phyloP scores from a whole-genome alignment of 305 asterid species.

The Rubia tinctorum region DNA sequence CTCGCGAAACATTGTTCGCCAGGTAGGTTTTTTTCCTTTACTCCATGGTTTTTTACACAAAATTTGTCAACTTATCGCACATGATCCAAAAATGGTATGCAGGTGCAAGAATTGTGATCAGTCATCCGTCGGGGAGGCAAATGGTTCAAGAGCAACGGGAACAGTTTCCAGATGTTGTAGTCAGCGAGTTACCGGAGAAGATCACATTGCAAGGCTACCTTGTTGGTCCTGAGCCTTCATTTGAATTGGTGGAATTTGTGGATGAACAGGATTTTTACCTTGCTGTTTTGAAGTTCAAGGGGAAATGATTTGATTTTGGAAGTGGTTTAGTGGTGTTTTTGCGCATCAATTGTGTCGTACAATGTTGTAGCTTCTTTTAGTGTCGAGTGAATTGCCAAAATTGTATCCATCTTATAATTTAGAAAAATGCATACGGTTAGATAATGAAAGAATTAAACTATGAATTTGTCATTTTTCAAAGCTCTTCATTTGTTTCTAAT shows the following conservation, averaged over 20 bases:
- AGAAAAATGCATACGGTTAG: too few species aligned
- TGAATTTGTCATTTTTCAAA: too few species aligned
- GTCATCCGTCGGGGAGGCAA: slow-evolving; percentile 70
- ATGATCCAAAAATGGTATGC: slow-evolving; percentile 7
- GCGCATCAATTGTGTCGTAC: not conserved
- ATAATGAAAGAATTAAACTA: too few species aligned
- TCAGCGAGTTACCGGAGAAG: slow-evolving; percentile 59
- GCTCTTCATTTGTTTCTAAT: too few species aligned
- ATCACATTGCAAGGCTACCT: slow-evolving; percentile 24
- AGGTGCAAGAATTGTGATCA: slow-evolving; percentile 87
- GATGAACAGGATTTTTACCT: slow-evolving; percentile 71
- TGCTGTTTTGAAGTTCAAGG: slow-evolving; percentile 50
- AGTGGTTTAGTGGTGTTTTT: not conserved
- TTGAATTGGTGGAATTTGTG: slow-evolving; percentile 49
- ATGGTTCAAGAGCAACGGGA: slow-evolving; percentile 49
- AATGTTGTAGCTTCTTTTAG: not conserved
- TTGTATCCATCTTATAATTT: too few species aligned
- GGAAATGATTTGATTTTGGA: slow-evolving; percentile 4
- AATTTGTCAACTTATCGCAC: not conserved
- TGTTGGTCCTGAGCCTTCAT: slow-evolving; percentile 44
- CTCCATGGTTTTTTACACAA: not conserved
- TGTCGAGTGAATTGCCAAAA: not conserved
- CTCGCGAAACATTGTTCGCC: slow-evolving; percentile 61
- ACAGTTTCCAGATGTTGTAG: slow-evolving; percentile 58
- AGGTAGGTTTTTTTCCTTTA: slow-evolving; percentile 36